Evolutionary conservation across 148 eudicot species (phyloP), one percentile per base, ranked within the genome.

Genomic region (Cornus suecica): DNA sequence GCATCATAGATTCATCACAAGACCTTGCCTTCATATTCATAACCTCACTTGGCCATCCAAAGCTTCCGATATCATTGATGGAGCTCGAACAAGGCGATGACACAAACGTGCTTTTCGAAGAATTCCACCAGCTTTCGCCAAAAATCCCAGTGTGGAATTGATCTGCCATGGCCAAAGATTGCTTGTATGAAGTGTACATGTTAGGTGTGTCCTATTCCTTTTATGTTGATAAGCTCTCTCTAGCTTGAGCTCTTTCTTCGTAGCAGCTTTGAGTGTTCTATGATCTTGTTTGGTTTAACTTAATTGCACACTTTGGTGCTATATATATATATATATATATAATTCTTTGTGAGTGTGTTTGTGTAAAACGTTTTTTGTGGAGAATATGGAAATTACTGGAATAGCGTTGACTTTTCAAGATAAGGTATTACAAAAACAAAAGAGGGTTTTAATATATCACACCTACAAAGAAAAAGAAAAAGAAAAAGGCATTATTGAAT

Each of bases 111-210:
- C 32, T 85, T 65, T 70, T 76, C 8, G 86, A 76, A 0, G 78
- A 77, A 78, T 77, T 88, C 95, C 94, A 90, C 95, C 90, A 89
- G 30, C 71, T 79, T 9, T 80, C 77, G 48, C 88, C 85, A 67
- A 91, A 92, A 70, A 90, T 86, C 23, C 87, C 92, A 10, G 87
- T 90, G 76, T 87, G 93, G 41, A 85, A 86, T 69, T 90, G 89
- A 37, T 89, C 93, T 31, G 74, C 93, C 93, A 89, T 92, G 78
- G 28, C 52, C 58, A 24, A 1, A 30, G 1, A 26, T 72, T 51
- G 65, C 60, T 45, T 34, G 18, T 6, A 1, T 70, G 62, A 34
- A 28, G 24, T 22, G 37, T 48, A 37, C 42, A 37, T 37, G 42
- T 48, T 48, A 13, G 15, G 54, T 13, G 54, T 48, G 54, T 48